Percentiles rank a stretch among this genome's conserved stretches.
Conservation (phyloP, 345 rosid species). For the Raphanus sativus region DNA sequence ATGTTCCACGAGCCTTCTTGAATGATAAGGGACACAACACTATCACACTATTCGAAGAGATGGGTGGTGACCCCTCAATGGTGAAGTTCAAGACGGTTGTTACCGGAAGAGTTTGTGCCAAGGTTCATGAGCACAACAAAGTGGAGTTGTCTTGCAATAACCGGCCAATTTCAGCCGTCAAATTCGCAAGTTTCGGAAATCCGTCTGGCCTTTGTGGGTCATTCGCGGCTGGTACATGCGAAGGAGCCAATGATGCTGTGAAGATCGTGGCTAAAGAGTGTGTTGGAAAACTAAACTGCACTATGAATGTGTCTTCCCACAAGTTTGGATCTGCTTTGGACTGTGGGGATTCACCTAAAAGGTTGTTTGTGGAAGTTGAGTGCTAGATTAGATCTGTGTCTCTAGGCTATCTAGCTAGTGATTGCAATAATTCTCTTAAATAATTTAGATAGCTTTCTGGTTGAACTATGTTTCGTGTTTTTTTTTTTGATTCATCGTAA, state of each 20-base stretch:
- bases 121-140: slow-evolving; percentile 39
- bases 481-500: background rate
- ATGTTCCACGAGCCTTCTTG: slow-evolving; percentile 52
- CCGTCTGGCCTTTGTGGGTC: slow-evolving; percentile 49
- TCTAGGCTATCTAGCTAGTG: slow-evolving; percentile 29
- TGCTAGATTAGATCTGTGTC: slow-evolving; percentile 30
- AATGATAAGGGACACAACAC: slow-evolving; percentile 35
- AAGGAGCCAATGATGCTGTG: slow-evolving; percentile 34
- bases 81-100: slow-evolving; percentile 49
- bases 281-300: slow-evolving; percentile 35
- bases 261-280: slow-evolving; percentile 29
- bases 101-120: slow-evolving; percentile 46
- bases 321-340: slow-evolving; percentile 32
- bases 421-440: slow-evolving; percentile 12
- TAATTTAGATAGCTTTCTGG: slow-evolving; percentile 21
- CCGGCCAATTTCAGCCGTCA: slow-evolving; percentile 38
- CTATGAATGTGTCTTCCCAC: slow-evolving; percentile 34
- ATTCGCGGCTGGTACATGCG: slow-evolving; percentile 31
- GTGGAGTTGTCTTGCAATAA: slow-evolving; percentile 54
- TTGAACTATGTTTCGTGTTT: slow-evolving; percentile 9
- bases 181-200: slow-evolving; percentile 59
- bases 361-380: slow-evolving; percentile 31
- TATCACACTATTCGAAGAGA: slow-evolving; percentile 54
- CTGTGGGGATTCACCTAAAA: slow-evolving; percentile 28
- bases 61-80: slow-evolving; percentile 50